Percentiles rank a stretch among this genome's conserved stretches.
These are phyloP conservation scores for Boletus pseudopeckii DNA, from an alignment of 768 basidiomycete genomes.

Conservation along the genomic window DNA sequence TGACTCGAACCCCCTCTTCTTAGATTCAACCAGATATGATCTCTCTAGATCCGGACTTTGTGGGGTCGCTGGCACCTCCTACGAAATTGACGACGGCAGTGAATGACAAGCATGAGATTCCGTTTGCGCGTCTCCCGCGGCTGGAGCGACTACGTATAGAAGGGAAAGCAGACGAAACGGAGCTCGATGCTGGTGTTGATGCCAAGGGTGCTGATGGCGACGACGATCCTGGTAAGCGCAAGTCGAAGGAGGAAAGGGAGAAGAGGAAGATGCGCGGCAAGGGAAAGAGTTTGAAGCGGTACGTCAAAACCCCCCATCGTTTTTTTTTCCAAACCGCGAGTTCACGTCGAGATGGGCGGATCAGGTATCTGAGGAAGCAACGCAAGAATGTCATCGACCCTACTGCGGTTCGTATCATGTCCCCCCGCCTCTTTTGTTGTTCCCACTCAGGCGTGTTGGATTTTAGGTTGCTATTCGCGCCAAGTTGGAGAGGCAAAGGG, in stretches of 20 bases:
- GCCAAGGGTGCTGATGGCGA: constrained; percentile 34
- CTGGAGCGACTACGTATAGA: constrained; percentile 57
- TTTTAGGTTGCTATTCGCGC: constrained; percentile 57
- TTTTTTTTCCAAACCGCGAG: too few species aligned
- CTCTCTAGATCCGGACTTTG: constrained; percentile 71
- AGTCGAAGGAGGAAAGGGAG: constrained; percentile 37
- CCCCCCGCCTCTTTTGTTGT: not conserved
- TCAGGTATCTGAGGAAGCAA: constrained; percentile 77
- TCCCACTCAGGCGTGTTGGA: not conserved
- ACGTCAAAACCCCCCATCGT: constrained; percentile 6
- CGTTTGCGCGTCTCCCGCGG: constrained; percentile 75
- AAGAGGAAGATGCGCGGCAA: constrained; percentile 86
- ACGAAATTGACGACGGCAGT: constrained; percentile 54
- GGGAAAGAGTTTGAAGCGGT: constrained; percentile 81
- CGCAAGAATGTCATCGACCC: constrained; percentile 95
- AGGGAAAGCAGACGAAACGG: constrained; percentile 72
- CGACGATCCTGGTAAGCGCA: constrained; percentile 30
- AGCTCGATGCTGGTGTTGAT: constrained; percentile 35
- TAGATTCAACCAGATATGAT: constrained; percentile 94
- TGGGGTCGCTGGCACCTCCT: constrained; percentile 65
- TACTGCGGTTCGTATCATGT: constrained; percentile 46
- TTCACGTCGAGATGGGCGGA: not conserved
- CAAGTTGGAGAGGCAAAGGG: constrained; percentile 59
- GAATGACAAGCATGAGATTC: constrained; percentile 44
- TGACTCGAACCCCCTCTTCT: not conserved